Evolutionary conservation across 2,329 filamentous ascomycete genomes (phyloP).

Genomic region (Sarocladium brachiariae): DNA sequence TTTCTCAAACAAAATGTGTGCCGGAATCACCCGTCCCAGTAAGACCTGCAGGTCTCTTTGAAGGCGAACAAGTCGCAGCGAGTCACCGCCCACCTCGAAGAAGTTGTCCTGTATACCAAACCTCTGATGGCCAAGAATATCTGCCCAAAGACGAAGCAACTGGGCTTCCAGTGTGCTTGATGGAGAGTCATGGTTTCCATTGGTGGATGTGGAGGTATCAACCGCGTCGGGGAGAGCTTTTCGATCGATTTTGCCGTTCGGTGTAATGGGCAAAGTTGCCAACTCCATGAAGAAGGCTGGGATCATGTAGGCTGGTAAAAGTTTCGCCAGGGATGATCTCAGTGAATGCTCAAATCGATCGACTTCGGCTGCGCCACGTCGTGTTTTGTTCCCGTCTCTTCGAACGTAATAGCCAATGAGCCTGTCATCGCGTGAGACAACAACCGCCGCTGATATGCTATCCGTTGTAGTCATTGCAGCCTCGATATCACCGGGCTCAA

Average conservation of each 20-base stretch:
- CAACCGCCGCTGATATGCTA: slow-evolving; percentile 12
- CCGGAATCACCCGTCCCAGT: slow-evolving; percentile 10
- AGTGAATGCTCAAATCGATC: slow-evolving; percentile 7
- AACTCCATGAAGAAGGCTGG: slow-evolving; percentile 15
- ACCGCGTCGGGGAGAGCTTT: slow-evolving; percentile 15
- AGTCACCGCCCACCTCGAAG: slow-evolving; percentile 18
- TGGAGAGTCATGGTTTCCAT: background rate
- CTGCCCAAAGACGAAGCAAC: slow-evolving; percentile 14
- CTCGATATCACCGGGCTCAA: slow-evolving; percentile 18
- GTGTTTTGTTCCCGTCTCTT: background rate
- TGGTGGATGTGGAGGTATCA: background rate
- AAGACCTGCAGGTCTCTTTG: slow-evolving; percentile 13
- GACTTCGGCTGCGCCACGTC: background rate
- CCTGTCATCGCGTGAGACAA: slow-evolving; percentile 11
- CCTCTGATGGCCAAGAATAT: slow-evolving; percentile 14
- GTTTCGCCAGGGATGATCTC: slow-evolving; percentile 10
- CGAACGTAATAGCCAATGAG: slow-evolving; percentile 14
- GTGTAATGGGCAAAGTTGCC: slow-evolving; percentile 12
- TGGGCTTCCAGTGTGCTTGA: slow-evolving; percentile 10
- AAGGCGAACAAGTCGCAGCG: slow-evolving; percentile 13
- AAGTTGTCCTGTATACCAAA: slow-evolving; percentile 16
- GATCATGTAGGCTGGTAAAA: slow-evolving; percentile 14
- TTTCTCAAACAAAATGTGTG: slow-evolving; percentile 14
- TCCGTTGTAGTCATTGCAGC: slow-evolving; percentile 21
- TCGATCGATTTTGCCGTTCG: slow-evolving; percentile 15